Percentiles rank a stretch among this genome's conserved stretches.
Evolutionary conservation across 768 basidiomycete genomes (phyloP).

Genomic region (Dioszegia aurantiaca): DNA sequence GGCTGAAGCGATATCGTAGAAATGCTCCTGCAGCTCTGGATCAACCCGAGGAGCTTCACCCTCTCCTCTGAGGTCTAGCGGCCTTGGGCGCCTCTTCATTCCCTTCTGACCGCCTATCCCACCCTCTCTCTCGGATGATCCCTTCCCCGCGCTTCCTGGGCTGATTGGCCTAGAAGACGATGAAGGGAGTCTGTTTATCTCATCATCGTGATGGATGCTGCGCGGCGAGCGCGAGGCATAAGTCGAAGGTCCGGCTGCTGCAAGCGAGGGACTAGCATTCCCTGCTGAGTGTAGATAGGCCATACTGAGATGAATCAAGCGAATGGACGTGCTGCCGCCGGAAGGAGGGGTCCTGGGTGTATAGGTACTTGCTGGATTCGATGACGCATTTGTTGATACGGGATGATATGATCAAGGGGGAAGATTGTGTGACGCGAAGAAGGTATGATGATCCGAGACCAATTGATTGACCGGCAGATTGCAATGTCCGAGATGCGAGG

Average conservation of each 20-base stretch:
- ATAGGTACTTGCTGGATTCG: no score
- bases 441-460: no score
- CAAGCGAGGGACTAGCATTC: neutral
- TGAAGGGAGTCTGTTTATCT: neutral
- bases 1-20: conserved; percentile 8
- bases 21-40: conserved; percentile 12
- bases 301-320: no score
- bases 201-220: neutral
- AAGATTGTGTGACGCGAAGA: no score
- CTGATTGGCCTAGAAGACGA: neutral
- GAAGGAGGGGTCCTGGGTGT: no score
- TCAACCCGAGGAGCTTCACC: neutral
- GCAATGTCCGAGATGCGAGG: no score
- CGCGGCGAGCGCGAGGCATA: neutral
- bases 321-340: no score
- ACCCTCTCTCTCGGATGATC: neutral
- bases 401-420: no score
- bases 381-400: no score
- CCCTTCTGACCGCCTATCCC: neutral
- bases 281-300: no score
- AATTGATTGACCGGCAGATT: no score
- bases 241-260: neutral
- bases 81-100: conserved; percentile 12
- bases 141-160: neutral
- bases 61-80: conserved; percentile 2